A percentile compares a stretch with the other conserved stretches of the same genome.
Conservation (phyloP, 1,139 yeast genomes). For the Trichomonascaceae sp. region DNA sequence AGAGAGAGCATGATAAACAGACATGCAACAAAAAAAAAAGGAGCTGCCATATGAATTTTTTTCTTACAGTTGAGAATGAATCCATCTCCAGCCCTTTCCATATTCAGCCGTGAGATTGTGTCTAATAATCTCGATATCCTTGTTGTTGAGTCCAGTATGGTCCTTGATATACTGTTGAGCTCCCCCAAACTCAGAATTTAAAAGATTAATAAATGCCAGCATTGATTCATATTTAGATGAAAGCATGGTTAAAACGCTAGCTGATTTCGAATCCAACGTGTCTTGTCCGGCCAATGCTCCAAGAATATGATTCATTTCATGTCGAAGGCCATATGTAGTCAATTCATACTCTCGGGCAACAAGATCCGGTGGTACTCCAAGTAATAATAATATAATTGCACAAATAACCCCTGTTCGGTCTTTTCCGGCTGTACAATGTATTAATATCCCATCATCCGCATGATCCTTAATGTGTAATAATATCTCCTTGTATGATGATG, state of each 20-base stretch:
- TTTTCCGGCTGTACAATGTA: conserved; percentile 84
- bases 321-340: conserved; percentile 56
- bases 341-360: conserved; percentile 70
- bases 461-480: conserved; percentile 42
- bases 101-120: conserved; percentile 36
- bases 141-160: conserved; percentile 42
- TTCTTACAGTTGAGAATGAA: conserved; percentile 1
- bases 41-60: neutral
- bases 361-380: conserved; percentile 60
- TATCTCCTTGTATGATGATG: conserved; percentile 18
- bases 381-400: conserved; percentile 56
- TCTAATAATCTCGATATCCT: conserved; percentile 48
- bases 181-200: conserved; percentile 50
- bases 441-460: conserved; percentile 46
- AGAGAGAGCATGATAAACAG: neutral
- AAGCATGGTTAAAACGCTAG: conserved; percentile 52
- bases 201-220: conserved; percentile 54
- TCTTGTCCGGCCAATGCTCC: conserved; percentile 17
- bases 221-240: conserved; percentile 69
- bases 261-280: conserved; percentile 10
- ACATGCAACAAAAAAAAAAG: too few relatives aligned
- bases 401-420: conserved; percentile 77
- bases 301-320: conserved; percentile 20
- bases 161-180: conserved; percentile 45
- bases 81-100: conserved; percentile 8